Evolutionary conservation across 768 basidiomycete species (phyloP).

Genomic region (Mycena venus): DNA sequence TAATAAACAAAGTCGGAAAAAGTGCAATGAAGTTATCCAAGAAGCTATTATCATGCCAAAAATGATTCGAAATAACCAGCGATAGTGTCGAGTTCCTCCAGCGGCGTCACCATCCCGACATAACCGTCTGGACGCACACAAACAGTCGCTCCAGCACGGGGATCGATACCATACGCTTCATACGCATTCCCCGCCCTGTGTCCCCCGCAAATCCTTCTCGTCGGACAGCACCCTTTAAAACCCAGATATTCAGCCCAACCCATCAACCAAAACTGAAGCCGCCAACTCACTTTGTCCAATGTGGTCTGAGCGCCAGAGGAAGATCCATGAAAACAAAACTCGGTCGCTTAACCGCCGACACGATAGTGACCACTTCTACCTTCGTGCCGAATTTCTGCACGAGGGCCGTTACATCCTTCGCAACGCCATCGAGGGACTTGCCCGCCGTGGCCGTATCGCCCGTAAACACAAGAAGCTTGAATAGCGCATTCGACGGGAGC

Average conservation of each 20-base stretch:
- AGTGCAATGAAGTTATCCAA: no score
- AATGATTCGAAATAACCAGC: constrained; percentile 65
- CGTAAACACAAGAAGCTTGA: constrained; percentile 68
- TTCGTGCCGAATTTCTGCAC: constrained; percentile 49
- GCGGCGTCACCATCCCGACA: constrained; percentile 67
- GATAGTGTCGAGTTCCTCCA: constrained; percentile 56
- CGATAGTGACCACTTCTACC: constrained; percentile 60
- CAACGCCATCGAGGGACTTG: constrained; percentile 47
- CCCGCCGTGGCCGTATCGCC: constrained; percentile 55
- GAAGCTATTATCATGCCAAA: constrained; percentile 37
- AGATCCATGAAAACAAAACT: constrained; percentile 59
- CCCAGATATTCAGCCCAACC: neutral
- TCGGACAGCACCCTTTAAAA: constrained; percentile 69
- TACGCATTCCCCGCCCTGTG: constrained; percentile 69
- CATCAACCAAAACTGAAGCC: neutral
- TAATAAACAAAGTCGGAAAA: neutral
- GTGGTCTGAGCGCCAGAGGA: constrained; percentile 60
- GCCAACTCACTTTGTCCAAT: constrained; percentile 70
- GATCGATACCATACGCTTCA: constrained; percentile 64
- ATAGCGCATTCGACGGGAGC: constrained; percentile 63
- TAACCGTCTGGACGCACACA: constrained; percentile 78
- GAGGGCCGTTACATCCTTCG: constrained; percentile 47
- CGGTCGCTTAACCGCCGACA: constrained; percentile 51
- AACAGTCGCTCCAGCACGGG: constrained; percentile 59
- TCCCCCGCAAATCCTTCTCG: constrained; percentile 59